phyloP scores from a whole-genome alignment of 768 basidiomycete genomes.

The Royoungia palumana region DNA sequence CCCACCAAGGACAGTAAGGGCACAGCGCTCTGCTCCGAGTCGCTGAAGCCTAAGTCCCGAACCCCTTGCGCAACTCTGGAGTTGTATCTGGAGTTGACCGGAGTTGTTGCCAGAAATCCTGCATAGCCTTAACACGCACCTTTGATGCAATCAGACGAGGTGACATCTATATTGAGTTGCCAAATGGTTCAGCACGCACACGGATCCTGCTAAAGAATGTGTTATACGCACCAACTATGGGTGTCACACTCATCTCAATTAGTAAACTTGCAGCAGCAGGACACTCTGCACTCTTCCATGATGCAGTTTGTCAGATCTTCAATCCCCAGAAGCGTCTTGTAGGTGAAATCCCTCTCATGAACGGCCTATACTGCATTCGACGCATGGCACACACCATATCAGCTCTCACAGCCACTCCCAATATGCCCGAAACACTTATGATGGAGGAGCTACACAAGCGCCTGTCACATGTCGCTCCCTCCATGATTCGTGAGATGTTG shows the following conservation, averaged over 20 bases:
- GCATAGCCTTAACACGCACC: background rate
- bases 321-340: conserved; percentile 8
- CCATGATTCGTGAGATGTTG: conserved; percentile 21
- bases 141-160: background rate
- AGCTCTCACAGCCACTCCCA: no score
- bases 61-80: no score
- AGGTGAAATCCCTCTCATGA: conserved; percentile 6
- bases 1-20: no score
- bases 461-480: conserved; percentile 35
- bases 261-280: background rate
- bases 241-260: background rate
- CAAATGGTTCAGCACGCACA: background rate
- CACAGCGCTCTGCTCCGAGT: no score
- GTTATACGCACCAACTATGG: background rate
- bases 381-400: no score
- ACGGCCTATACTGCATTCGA: conserved; percentile 29
- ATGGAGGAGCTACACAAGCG: conserved; percentile 31
- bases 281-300: background rate
- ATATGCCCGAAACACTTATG: no score
- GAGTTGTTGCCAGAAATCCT: no score
- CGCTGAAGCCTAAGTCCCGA: no score
- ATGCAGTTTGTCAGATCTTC: conserved; percentile 5
- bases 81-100: no score
- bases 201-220: background rate
- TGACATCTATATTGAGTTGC: background rate